Percentiles rank a stretch among this genome's conserved stretches.
These are phyloP conservation scores for Erodium moschatum DNA, from an alignment of 441 rosid species.

Conservation along the genomic window DNA sequence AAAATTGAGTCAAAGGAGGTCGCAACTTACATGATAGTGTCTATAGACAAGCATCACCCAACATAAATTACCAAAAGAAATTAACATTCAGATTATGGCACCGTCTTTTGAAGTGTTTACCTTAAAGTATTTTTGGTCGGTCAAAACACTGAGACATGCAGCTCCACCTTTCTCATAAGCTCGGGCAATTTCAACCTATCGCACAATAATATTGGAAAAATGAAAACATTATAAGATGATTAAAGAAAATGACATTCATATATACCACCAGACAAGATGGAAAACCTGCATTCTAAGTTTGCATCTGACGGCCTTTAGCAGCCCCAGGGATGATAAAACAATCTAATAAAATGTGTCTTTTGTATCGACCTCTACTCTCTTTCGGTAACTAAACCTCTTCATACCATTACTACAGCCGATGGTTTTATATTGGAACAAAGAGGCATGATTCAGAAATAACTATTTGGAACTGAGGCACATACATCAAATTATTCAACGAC, in stretches of 20 bases:
- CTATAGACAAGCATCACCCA: conserved; percentile 7
- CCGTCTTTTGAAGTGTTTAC: conserved; percentile 25
- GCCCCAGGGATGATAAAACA: background rate
- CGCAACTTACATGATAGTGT: background rate
- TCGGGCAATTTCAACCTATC: conserved; percentile 71
- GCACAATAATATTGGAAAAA: conserved; percentile 15
- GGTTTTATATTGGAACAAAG: background rate
- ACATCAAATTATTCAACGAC: too few relatives aligned
- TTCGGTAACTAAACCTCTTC: background rate
- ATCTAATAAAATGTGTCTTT: background rate
- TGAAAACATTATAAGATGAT: background rate
- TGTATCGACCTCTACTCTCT: background rate
- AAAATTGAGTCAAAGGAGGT: background rate
- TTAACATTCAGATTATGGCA: background rate
- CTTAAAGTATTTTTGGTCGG: conserved; percentile 78
- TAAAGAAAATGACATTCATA: background rate
- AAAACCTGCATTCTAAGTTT: background rate
- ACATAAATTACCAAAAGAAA: conserved; percentile 8
- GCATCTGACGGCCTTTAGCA: background rate
- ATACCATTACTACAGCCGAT: background rate
- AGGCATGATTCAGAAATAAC: background rate
- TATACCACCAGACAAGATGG: background rate
- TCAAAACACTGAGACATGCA: conserved; percentile 89
- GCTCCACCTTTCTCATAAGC: conserved; percentile 94
- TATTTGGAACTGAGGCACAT: too few relatives aligned